Conservation (phyloP, 257 asterid species). For the Capsicum rhomboideum region DNA sequence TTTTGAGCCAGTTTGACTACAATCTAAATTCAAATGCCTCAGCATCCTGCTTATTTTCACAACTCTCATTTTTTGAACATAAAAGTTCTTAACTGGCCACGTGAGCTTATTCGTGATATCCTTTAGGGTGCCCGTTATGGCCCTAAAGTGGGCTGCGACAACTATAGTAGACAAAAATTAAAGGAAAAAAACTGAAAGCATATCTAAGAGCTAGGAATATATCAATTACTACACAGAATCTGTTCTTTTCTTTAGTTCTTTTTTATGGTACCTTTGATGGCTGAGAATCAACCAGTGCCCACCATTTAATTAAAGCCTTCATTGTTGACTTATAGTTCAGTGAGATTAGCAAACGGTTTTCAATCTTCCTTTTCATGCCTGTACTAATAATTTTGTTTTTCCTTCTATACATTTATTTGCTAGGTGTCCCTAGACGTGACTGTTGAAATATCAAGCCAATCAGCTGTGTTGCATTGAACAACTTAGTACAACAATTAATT, state of each 20-base stretch:
- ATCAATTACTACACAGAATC: neutral
- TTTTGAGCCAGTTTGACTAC: no score
- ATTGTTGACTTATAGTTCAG: neutral
- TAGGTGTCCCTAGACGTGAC: neutral
- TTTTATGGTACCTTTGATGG: neutral
- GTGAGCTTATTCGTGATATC: no score
- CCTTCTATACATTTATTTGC: neutral
- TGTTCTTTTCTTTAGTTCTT: neutral
- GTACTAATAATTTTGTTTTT: neutral
- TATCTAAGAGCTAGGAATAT: neutral
- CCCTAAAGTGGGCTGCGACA: neutral
- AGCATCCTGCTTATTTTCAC: no score
- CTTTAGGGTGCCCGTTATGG: neutral
- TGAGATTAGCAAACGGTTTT: neutral
- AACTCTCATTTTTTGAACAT: no score
- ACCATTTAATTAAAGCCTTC: conserved; percentile 2
- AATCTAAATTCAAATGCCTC: no score
- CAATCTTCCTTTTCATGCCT: neutral
- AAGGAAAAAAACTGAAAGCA: neutral
- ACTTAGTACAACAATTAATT: no score
- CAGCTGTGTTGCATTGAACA: neutral
- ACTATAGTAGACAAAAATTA: neutral
- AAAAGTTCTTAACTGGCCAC: no score
- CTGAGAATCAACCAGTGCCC: neutral
- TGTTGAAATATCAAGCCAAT: neutral